phyloP scores from a whole-genome alignment of 495 filamentous ascomycete genomes.

The Copromyces sp. region DNA sequence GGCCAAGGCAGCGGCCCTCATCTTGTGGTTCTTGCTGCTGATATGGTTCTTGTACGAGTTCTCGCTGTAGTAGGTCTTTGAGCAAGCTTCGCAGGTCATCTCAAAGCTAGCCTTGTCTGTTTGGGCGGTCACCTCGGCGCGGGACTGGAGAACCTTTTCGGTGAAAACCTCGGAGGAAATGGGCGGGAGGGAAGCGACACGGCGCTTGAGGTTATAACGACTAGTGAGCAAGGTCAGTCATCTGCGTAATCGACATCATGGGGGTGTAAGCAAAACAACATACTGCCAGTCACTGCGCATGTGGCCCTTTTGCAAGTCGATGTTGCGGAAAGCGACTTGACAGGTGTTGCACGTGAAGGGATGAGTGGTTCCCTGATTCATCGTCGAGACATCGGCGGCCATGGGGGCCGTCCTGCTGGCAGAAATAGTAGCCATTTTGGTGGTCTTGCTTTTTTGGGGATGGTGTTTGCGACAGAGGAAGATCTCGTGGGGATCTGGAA shows the following conservation, averaged over 20 bases:
- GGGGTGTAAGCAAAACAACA: conserved; percentile 26
- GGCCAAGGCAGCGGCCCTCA: conserved; percentile 40
- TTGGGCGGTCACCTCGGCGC: conserved; percentile 70
- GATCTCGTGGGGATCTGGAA: not conserved
- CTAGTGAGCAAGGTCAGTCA: conserved; percentile 32
- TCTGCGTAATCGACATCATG: conserved; percentile 2
- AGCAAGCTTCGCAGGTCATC: conserved; percentile 69
- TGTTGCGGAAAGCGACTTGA: conserved; percentile 88
- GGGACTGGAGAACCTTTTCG: conserved; percentile 91
- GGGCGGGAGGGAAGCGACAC: conserved; percentile 82
- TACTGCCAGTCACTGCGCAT: conserved; percentile 99
- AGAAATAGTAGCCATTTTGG: conserved; percentile 45
- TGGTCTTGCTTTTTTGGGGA: not conserved
- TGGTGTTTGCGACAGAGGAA: not conserved
- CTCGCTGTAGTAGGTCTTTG: conserved; percentile 89
- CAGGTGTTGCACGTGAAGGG: conserved; percentile 98
- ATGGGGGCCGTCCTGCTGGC: conserved; percentile 28
- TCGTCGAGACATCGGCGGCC: conserved; percentile 15
- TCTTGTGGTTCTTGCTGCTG: conserved; percentile 81
- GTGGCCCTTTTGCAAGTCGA: conserved; percentile 85
- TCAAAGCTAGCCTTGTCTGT: conserved; percentile 86
- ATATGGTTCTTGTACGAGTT: conserved; percentile 92
- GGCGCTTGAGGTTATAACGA: conserved; percentile 94
- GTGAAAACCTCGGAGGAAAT: conserved; percentile 88
- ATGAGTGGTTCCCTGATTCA: conserved; percentile 46